phyloP scores from a whole-genome alignment of 2,329 filamentous ascomycete genomes.

The Penicillium sp. region DNA sequence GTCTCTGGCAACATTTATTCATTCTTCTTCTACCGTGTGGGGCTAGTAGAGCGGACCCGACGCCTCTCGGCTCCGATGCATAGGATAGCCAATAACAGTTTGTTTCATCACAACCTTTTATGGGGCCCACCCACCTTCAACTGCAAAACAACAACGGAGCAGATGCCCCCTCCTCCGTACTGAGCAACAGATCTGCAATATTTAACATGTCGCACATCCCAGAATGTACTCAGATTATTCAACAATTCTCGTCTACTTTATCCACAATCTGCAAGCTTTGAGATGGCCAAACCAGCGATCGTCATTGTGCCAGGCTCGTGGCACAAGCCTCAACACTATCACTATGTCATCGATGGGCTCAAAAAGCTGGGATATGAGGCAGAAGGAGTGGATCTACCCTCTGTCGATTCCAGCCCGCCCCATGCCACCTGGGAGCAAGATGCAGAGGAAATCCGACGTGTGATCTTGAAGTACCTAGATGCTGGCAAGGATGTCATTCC shows the following conservation, averaged over 20 bases:
- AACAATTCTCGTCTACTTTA: too few species aligned
- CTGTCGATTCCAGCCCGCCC: constrained; percentile 31
- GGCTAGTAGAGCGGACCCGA: constrained; percentile 1
- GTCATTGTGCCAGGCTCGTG: constrained; percentile 38
- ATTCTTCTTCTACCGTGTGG: not conserved
- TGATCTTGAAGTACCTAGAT: constrained; percentile 27
- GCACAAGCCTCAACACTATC: constrained; percentile 32
- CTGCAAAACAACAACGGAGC: not conserved
- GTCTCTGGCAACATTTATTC: not conserved
- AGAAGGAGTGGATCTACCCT: constrained; percentile 26
- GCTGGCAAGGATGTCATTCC: constrained; percentile 34
- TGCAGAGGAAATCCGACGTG: constrained; percentile 27
- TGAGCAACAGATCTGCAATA: not conserved
- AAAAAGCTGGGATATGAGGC: constrained; percentile 25
- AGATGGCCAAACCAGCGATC: constrained; percentile 28
- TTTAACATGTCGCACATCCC: not conserved
- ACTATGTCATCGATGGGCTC: constrained; percentile 25
- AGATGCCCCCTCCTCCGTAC: too few species aligned
- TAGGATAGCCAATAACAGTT: not conserved
- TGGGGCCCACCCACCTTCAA: not conserved
- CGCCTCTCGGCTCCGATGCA: constrained; percentile 12
- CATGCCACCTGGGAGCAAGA: constrained; percentile 31
- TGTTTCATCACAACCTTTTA: not conserved
- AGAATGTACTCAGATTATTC: too few species aligned
- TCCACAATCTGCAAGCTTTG: not conserved